phyloP scores from a whole-genome alignment of 2,329 filamentous ascomycete genomes.

The Onygena corvina region DNA sequence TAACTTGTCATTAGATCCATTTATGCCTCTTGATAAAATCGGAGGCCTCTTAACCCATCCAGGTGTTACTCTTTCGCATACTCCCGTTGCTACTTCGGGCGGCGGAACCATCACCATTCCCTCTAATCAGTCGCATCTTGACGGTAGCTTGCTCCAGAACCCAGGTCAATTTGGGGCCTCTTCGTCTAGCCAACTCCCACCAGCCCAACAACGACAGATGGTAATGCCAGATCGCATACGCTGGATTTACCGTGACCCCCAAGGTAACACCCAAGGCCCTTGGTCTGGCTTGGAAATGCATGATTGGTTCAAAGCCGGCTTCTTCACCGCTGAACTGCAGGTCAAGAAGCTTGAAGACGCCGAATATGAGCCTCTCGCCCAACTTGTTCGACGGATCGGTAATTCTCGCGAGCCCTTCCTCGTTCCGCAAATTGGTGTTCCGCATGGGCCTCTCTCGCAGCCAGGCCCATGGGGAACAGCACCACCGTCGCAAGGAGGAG shows the following conservation, averaged over 20 bases:
- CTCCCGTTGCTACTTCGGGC: constrained; percentile 28
- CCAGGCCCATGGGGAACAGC: constrained; percentile 39
- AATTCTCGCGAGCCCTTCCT: constrained; percentile 96
- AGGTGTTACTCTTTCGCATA: constrained; percentile 24
- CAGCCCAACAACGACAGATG: constrained; percentile 70
- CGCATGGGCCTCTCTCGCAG: constrained; percentile 59
- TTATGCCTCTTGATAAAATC: constrained; percentile 23
- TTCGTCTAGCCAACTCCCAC: constrained; percentile 55
- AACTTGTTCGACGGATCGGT: constrained; percentile 87
- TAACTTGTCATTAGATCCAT: constrained; percentile 18
- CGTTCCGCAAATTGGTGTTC: constrained; percentile 90
- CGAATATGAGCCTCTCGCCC: constrained; percentile 89
- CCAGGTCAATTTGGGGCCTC: constrained; percentile 24
- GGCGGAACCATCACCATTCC: constrained; percentile 21
- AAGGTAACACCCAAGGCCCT: constrained; percentile 81
- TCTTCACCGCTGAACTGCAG: constrained; percentile 86
- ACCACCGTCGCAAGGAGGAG: constrained; percentile 43
- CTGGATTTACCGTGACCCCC: constrained; percentile 95
- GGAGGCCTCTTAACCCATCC: constrained; percentile 23
- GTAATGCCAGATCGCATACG: constrained; percentile 98
- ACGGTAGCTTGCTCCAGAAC: constrained; percentile 23
- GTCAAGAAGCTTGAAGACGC: constrained; percentile 90
- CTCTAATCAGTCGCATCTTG: constrained; percentile 20
- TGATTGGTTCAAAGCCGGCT: constrained; percentile 98
- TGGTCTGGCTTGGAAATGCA: constrained; percentile 98